Evolutionary conservation across 2,329 filamentous ascomycete genomes (phyloP), one percentile per base, ranked within the genome.

Genomic region (Fusarium gaditjirri): DNA sequence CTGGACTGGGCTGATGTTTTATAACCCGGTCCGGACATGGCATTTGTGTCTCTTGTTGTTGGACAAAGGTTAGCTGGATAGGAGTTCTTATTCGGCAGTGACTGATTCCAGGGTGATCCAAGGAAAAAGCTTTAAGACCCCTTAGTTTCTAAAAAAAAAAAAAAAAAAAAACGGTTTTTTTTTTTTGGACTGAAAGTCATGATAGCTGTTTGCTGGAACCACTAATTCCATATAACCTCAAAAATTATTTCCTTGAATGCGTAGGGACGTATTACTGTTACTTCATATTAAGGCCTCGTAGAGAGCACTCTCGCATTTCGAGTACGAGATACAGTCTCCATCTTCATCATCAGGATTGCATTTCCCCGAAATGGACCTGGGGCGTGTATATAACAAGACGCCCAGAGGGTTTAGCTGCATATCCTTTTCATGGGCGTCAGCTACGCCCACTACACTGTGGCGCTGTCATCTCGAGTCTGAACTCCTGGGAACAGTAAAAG

Each of bases 341-440:
- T 63, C 35, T 35, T 47, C 50, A 50, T 19, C 21, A 56, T 27
- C 60, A 56, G 55, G 49, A 64, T 62, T 68, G 43, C 59, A 38
- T 57, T 65, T 64, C 53, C 52, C 59, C 55, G 35, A 69, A 55
- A 56, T 33, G 38, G 43, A 43, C 14, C 17, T 31, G 38, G 49
- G 73, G 72, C 29, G 72, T 76, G 74, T 31, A 31, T n/a, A 19
- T 76, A 75, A 61, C 46, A 68, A 61, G 36, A 47, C 42, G 38
- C 71, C 73, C 54, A 64, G 73, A 71, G 23, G 52, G 71, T 63
- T 68, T 75, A 75, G 68, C 54, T 72, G 68, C 73, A 70, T 76
- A 53, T 46, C 36, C 25, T 54, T 14, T 47, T 58, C 53, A 33
- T 59, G 50, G 71, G 59, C 56, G 70, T 71, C 73, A 74, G 61